Base-by-base conservation (phyloP, 768 basidiomycete species). In the Crassisporium funariophilum region DNA sequence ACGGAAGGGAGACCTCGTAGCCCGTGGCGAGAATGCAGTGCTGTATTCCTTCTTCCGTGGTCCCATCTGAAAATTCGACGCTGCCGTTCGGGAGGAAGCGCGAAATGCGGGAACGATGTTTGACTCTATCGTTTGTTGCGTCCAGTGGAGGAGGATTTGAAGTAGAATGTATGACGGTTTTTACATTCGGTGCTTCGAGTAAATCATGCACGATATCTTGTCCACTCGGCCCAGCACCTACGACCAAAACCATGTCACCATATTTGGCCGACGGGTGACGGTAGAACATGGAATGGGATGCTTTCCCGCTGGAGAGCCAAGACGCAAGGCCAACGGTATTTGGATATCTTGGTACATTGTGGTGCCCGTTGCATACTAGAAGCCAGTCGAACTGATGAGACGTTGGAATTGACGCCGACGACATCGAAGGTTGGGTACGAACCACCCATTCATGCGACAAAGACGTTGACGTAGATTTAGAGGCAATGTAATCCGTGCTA, bases 351-450 rank as follows among this genome's bases (percentile, higher is more conserved):
- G 91, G 91, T 7, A 76, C 55, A 33, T 72, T 73, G 60, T 87
- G 83, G 59, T 90, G 89, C 0, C 91, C 91, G 47, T 88, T 91
- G 34, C 85, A 85, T 21, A 90, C 74, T 21, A 92, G 62, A 27
- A 92, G 60, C n/a, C 79, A 69, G 55, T 92, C 86, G 52, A 82
- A 88, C 1, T 62, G 44, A n/a, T n/a, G n/a, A 13, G 64, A 46
- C 10, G 52, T 46, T 31, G 74, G 68, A 9, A 55, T 57, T 17
- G n/a, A 21, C 20, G 44, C 4, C 17, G 23, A 20, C 15, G 24
- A 16, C 10, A 11, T 24, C 4, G 2, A 15, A 31, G 27, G 13
- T 13, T 13, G 27, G 13, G 29, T 31, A 3, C 11, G n/a, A n/a
- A 31, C n/a, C 3, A 3, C n/a, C 29, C 29, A 31, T 5, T 10